A percentile compares a stretch with the other conserved stretches of the same genome.
phyloP scores from a whole-genome alignment of 345 rosid species.

The Pistacia vera region DNA sequence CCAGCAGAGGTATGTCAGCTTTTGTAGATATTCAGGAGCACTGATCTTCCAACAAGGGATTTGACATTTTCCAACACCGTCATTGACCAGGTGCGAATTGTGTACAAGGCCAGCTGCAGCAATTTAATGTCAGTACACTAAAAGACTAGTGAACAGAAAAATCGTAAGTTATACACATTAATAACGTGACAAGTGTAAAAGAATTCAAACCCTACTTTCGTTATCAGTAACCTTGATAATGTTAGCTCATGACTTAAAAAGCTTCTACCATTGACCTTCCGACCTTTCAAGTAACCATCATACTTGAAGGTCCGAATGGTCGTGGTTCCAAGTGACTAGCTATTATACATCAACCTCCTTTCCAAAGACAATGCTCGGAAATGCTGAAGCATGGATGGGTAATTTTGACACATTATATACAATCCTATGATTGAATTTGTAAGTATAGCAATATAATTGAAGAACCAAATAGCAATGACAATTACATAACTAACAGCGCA shows the following conservation, averaged over 20 bases:
- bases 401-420: background rate
- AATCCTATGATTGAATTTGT: background rate
- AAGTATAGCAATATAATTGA: background rate
- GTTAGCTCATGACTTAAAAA: too few relatives aligned
- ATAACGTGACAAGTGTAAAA: too few relatives aligned
- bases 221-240: too few relatives aligned
- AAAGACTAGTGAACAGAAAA: background rate
- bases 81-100: constrained; percentile 97
- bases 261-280: too few relatives aligned
- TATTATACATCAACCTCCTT: too few relatives aligned
- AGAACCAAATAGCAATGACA: background rate
- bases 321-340: too few relatives aligned
- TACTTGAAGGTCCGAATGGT: too few relatives aligned
- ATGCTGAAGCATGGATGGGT: too few relatives aligned
- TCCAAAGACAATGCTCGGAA: background rate
- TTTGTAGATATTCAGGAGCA: constrained; percentile 83
- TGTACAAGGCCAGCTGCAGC: constrained; percentile 88
- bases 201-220: too few relatives aligned
- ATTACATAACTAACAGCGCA: constrained; percentile 3
- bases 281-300: too few relatives aligned
- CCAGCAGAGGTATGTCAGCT: constrained; percentile 96
- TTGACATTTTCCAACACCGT: constrained; percentile 93
- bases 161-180: too few relatives aligned
- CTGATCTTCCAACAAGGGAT: constrained; percentile 87
- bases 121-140: background rate